Evolutionary conservation across 1,284 basidiomycete genomes (phyloP).

Genomic region (Porodaedalea pini): DNA sequence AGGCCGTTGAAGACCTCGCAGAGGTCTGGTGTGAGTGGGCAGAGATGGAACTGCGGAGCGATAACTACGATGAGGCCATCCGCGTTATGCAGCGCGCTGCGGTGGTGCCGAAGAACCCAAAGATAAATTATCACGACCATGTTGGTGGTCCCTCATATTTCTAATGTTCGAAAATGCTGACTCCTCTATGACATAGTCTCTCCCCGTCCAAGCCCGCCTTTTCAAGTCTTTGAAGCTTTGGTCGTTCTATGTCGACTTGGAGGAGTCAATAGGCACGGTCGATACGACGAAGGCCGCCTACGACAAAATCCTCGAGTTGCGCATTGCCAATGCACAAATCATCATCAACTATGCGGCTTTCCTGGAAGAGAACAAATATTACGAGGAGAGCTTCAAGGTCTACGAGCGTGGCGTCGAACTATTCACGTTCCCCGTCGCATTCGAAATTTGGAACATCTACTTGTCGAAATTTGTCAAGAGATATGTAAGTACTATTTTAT

Average conservation of each 20-base stretch:
- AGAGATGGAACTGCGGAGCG: slow-evolving; percentile 94
- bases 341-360: slow-evolving; percentile 98
- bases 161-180: slow-evolving; percentile 1
- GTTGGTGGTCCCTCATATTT: slow-evolving; percentile 42
- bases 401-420: slow-evolving; percentile 97
- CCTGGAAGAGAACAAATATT: slow-evolving; percentile 97
- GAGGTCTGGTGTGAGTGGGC: slow-evolving; percentile 99
- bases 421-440: slow-evolving; percentile 97
- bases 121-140: slow-evolving; percentile 95
- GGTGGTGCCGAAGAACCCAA: slow-evolving; percentile 83
- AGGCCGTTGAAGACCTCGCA: slow-evolving; percentile 94
- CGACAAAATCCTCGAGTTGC: slow-evolving; percentile 94
- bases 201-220: slow-evolving; percentile 84
- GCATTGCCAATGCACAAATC: slow-evolving; percentile 98
- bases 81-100: slow-evolving; percentile 95
- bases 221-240: slow-evolving; percentile 99
- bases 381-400: slow-evolving; percentile 98
- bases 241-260: slow-evolving; percentile 98
- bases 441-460: slow-evolving; percentile 99
- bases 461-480: slow-evolving; percentile 96
- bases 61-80: slow-evolving; percentile 96
- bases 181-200: slow-evolving; percentile 43
- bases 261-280: slow-evolving; percentile 93
- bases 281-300: slow-evolving; percentile 92
- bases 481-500: slow-evolving; percentile 59